These are phyloP conservation scores for Celoporthe dispersa DNA, from an alignment of 2,329 filamentous ascomycete genomes.

Conservation along the genomic window DNA sequence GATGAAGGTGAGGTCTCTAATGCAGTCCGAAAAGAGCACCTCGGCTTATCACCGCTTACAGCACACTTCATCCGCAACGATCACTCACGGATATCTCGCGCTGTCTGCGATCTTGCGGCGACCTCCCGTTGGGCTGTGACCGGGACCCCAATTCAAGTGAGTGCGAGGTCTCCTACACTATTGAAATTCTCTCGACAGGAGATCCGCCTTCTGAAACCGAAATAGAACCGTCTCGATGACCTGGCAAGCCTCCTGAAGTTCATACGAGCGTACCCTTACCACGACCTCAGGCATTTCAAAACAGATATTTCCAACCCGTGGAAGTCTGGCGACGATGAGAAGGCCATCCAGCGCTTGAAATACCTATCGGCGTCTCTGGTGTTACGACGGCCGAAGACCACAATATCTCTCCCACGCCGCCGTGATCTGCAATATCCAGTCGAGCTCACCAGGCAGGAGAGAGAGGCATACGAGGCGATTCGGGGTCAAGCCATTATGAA, in stretches of 20 bases:
- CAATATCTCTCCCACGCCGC: slow-evolving; percentile 44
- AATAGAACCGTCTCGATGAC: slow-evolving; percentile 48
- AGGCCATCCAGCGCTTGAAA: slow-evolving; percentile 46
- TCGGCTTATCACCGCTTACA: slow-evolving; percentile 26
- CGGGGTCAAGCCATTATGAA: slow-evolving; percentile 35
- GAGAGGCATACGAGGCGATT: slow-evolving; percentile 41
- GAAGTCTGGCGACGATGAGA: slow-evolving; percentile 43
- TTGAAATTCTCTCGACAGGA: no score
- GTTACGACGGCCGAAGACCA: slow-evolving; percentile 45
- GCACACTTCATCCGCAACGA: slow-evolving; percentile 48
- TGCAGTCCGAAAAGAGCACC: background rate
- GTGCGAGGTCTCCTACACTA: background rate
- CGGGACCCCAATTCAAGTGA: slow-evolving; percentile 49
- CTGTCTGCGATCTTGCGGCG: slow-evolving; percentile 43
- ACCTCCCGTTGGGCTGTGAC: slow-evolving; percentile 51
- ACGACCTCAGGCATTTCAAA: slow-evolving; percentile 44
- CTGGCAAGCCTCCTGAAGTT: slow-evolving; percentile 49
- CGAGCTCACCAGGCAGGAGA: slow-evolving; percentile 43
- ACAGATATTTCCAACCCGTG: slow-evolving; percentile 43
- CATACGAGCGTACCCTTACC: slow-evolving; percentile 47
- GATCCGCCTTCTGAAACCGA: background rate
- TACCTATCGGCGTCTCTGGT: slow-evolving; percentile 43
- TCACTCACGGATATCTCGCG: slow-evolving; percentile 41
- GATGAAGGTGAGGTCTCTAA: slow-evolving; percentile 41
- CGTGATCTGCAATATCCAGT: slow-evolving; percentile 41